Evolutionary conservation across 805 yeast genomes (phyloP).

Genomic region (Debaryomyces hansenii): DNA sequence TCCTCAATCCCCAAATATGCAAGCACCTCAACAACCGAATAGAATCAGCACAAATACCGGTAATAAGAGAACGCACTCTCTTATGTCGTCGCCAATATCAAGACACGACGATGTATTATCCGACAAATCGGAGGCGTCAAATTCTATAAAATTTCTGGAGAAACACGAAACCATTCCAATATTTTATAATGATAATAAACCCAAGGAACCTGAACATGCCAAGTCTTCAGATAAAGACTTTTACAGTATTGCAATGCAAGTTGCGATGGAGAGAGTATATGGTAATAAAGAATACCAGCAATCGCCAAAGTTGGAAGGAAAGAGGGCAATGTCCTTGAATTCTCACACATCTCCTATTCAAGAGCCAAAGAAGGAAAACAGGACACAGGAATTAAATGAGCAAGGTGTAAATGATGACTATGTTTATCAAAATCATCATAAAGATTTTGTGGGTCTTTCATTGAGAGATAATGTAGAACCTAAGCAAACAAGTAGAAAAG

Average conservation of each 20-base stretch:
- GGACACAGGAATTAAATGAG: not conserved
- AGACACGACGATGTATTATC: constrained; percentile 12
- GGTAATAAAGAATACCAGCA: constrained; percentile 28
- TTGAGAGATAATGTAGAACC: constrained; percentile 18
- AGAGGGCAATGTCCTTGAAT: not conserved
- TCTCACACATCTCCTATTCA: not conserved
- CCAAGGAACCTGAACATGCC: constrained; percentile 2
- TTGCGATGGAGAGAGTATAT: constrained; percentile 58
- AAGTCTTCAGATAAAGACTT: constrained; percentile 46
- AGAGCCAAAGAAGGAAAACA: not conserved
- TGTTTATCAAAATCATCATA: constrained; percentile 31
- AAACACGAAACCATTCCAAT: constrained; percentile 39
- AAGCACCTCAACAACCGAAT: not conserved
- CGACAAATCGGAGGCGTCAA: constrained; percentile 15
- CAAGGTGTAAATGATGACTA: constrained; percentile 18
- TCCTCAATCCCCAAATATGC: constrained; percentile 5
- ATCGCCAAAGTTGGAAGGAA: not conserved
- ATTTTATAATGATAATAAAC: constrained; percentile 1
- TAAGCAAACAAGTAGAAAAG: constrained; percentile 17
- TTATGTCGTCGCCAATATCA: constrained; percentile 4
- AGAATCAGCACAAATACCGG: not conserved
- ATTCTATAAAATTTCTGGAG: constrained; percentile 38
- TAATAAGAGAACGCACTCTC: not conserved
- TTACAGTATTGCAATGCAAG: constrained; percentile 54
- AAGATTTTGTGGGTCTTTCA: constrained; percentile 31